Evolutionary conservation across 495 filamentous ascomycete species (phyloP).

Genomic region (Hypoxylon perforatum): DNA sequence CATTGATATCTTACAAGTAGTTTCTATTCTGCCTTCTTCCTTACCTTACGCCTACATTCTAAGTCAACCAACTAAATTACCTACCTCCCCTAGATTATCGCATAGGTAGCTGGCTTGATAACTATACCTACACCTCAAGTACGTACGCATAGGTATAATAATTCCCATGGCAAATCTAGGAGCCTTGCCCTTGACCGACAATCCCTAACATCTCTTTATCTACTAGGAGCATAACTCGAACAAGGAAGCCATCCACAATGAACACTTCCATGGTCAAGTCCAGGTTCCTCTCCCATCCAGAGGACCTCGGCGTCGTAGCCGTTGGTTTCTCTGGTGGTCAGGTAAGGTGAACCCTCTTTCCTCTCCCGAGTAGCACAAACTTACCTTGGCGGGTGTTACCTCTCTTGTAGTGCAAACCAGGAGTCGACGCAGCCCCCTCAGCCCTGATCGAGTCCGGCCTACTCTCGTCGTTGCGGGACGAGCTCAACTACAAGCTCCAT

Average conservation of each 20-base stretch:
- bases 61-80: too few relatives aligned
- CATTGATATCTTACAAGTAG: too few relatives aligned
- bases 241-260: slow-evolving; percentile 33
- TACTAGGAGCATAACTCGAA: not conserved
- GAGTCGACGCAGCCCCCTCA: slow-evolving; percentile 91
- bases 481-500: slow-evolving; percentile 87
- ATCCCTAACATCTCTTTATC: not conserved
- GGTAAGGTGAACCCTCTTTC: slow-evolving; percentile 62
- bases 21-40: too few relatives aligned
- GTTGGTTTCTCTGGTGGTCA: slow-evolving; percentile 98
- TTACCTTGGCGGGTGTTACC: slow-evolving; percentile 29
- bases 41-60: too few relatives aligned
- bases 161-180: too few relatives aligned
- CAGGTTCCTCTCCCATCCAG: slow-evolving; percentile 80
- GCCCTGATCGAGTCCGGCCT: slow-evolving; percentile 92
- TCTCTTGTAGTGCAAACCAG: slow-evolving; percentile 78
- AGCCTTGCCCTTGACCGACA: too few relatives aligned
- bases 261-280: slow-evolving; percentile 77
- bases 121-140: too few relatives aligned
- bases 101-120: too few relatives aligned
- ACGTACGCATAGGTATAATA: too few relatives aligned
- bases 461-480: slow-evolving; percentile 81
- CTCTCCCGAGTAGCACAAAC: slow-evolving; percentile 8
- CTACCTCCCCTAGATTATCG: too few relatives aligned
- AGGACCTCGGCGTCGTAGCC: slow-evolving; percentile 90